A percentile compares a stretch with the other conserved stretches of the same genome.
phyloP scores from a whole-genome alignment of 257 asterid species.

The Paulownia fortunei region DNA sequence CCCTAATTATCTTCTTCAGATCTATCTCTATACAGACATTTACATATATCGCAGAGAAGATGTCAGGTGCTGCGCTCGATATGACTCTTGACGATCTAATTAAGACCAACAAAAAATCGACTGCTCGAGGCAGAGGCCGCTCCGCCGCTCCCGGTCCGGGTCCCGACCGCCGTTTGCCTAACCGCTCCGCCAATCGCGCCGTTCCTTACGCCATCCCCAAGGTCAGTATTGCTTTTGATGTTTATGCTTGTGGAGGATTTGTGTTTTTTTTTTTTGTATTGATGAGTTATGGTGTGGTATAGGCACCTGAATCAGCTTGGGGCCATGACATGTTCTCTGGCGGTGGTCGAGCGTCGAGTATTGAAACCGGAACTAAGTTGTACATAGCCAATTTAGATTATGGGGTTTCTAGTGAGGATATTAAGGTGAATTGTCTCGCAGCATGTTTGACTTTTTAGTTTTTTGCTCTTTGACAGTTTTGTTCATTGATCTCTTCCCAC shows the following conservation, averaged over 20 bases:
- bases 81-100: conserved; percentile 75
- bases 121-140: conserved; percentile 43
- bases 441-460: background rate
- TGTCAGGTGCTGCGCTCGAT: conserved; percentile 65
- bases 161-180: conserved; percentile 51
- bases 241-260: background rate
- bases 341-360: conserved; percentile 48
- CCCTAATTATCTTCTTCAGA: conserved; percentile 18
- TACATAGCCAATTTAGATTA: conserved; percentile 67
- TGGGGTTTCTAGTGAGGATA: conserved; percentile 65
- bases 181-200: conserved; percentile 50
- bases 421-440: conserved; percentile 43
- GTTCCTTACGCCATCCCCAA: conserved; percentile 51
- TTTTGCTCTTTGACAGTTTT: background rate
- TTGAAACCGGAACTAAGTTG: conserved; percentile 74
- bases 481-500: background rate
- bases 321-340: conserved; percentile 56
- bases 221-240: conserved; percentile 35
- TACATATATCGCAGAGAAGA: conserved; percentile 18
- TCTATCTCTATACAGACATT: background rate
- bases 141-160: conserved; percentile 44
- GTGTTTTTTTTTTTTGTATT: background rate
- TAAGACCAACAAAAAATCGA: conserved; percentile 60
- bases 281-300: conserved; percentile 4
- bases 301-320: conserved; percentile 70